These are phyloP conservation scores for Begonia fuchsioides DNA, from an alignment of 306 rosid species.

Conservation along the genomic window DNA sequence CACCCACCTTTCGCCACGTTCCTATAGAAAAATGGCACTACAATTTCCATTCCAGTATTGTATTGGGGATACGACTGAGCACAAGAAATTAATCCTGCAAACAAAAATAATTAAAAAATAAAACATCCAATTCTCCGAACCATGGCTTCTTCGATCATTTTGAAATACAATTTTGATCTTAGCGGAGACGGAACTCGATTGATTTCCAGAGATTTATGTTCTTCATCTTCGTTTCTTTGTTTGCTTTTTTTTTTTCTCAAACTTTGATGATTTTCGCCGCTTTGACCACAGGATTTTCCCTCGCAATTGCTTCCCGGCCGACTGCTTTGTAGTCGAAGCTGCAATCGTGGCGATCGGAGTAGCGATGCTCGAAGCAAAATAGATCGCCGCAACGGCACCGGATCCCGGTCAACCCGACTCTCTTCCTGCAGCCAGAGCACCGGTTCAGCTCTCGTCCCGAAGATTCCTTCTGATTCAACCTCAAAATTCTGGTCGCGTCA, in stretches of 20 bases:
- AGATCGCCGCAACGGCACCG: constrained; percentile 93
- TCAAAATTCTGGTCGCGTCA: constrained; percentile 9
- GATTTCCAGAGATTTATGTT: no score
- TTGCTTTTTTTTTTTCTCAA: constrained; percentile 41
- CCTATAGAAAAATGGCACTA: no score
- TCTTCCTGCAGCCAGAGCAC: constrained; percentile 67
- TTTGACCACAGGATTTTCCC: constrained; percentile 81
- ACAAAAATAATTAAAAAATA: no score
- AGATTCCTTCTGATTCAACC: constrained; percentile 15
- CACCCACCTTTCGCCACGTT: no score
- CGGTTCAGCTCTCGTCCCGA: constrained; percentile 56
- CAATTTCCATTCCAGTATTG: no score
- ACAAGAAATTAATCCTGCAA: no score
- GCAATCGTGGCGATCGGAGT: constrained; percentile 96
- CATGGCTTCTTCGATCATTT: no score
- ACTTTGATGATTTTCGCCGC: constrained; percentile 82
- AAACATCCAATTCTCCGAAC: no score
- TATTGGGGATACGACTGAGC: no score
- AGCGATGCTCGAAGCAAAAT: constrained; percentile 76
- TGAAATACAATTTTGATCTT: no score
- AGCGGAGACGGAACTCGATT: no score
- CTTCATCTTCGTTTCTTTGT: background rate
- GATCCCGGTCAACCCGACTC: constrained; percentile 84
- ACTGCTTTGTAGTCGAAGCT: constrained; percentile 77
- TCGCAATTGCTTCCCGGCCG: constrained; percentile 79